A percentile compares a stretch with the other conserved stretches of the same genome.
phyloP scores from a whole-genome alignment of 345 rosid genomes.

The Carallia brachiata region DNA sequence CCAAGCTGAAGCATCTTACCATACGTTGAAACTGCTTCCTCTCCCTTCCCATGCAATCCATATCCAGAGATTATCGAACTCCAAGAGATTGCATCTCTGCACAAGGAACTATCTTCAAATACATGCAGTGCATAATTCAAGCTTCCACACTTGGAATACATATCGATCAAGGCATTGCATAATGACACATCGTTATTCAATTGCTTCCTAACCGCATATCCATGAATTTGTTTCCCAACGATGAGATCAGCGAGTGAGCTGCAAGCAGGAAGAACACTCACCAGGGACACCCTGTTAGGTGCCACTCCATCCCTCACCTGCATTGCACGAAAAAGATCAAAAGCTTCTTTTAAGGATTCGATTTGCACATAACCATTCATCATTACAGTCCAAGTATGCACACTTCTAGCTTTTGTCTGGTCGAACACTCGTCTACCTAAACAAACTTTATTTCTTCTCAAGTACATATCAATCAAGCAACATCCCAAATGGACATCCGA shows the following conservation, averaged over 20 bases:
- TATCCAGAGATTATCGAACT: constrained; percentile 65
- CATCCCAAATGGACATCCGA: constrained; percentile 46
- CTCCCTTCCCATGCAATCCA: constrained; percentile 70
- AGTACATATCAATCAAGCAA: constrained; percentile 67
- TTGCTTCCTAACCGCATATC: constrained; percentile 47
- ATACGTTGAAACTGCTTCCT: constrained; percentile 51
- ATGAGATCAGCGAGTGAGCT: constrained; percentile 40
- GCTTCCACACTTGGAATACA: constrained; percentile 61
- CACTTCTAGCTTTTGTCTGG: constrained; percentile 40
- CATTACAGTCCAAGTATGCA: constrained; percentile 67
- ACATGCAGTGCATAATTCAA: constrained; percentile 48
- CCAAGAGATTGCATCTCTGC: constrained; percentile 62
- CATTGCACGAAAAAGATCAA: constrained; percentile 55
- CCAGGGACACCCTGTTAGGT: constrained; percentile 55
- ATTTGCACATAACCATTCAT: constrained; percentile 49
- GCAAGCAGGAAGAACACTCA: constrained; percentile 61
- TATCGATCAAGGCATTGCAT: constrained; percentile 59
- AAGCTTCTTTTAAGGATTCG: constrained; percentile 43
- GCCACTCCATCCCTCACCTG: constrained; percentile 38
- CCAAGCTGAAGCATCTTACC: constrained; percentile 48
- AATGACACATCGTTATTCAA: constrained; percentile 36
- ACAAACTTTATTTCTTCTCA: constrained; percentile 30
- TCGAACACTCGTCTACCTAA: constrained; percentile 44
- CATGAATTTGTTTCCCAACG: constrained; percentile 59
- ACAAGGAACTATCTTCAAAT: constrained; percentile 37